phyloP scores from a whole-genome alignment of 1,284 basidiomycete species.

The Coniferiporia weirii region DNA sequence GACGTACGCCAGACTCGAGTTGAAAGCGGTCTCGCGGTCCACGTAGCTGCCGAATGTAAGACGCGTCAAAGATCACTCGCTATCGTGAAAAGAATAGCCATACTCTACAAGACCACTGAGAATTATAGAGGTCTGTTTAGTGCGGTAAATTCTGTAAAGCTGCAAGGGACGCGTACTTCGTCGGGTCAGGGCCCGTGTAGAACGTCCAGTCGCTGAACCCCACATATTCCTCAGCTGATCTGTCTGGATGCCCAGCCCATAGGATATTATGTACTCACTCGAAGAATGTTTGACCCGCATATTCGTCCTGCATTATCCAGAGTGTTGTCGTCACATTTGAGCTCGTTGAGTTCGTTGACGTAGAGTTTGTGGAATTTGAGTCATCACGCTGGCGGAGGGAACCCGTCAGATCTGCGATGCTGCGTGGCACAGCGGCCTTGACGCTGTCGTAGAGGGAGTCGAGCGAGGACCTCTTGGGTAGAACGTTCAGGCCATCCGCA shows the following conservation, averaged over 20 bases:
- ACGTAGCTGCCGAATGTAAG: conserved; percentile 41
- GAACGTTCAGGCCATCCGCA: background rate
- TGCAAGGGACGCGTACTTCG: conserved; percentile 42
- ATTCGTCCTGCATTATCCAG: conserved; percentile 15
- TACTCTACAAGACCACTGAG: conserved; percentile 58
- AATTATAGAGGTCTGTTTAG: background rate
- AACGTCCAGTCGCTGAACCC: conserved; percentile 31
- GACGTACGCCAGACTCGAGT: conserved; percentile 45
- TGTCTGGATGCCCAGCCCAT: background rate
- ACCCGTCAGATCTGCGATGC: background rate
- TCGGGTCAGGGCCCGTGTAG: conserved; percentile 58
- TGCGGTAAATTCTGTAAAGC: conserved; percentile 17
- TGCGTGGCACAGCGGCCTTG: background rate
- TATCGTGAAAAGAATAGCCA: conserved; percentile 19
- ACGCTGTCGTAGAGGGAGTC: background rate
- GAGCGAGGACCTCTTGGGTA: background rate
- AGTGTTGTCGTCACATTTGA: background rate
- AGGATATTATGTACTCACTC: conserved; percentile 8
- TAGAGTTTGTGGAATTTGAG: background rate
- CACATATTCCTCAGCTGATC: background rate
- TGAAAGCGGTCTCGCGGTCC: conserved; percentile 41
- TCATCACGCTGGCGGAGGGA: background rate
- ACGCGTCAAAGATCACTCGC: background rate
- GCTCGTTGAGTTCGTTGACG: conserved; percentile 3
- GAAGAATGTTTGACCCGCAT: conserved; percentile 17